These are phyloP conservation scores for Euphorbia tirucalli DNA, from an alignment of 345 rosid genomes.

Conservation along the genomic window DNA sequence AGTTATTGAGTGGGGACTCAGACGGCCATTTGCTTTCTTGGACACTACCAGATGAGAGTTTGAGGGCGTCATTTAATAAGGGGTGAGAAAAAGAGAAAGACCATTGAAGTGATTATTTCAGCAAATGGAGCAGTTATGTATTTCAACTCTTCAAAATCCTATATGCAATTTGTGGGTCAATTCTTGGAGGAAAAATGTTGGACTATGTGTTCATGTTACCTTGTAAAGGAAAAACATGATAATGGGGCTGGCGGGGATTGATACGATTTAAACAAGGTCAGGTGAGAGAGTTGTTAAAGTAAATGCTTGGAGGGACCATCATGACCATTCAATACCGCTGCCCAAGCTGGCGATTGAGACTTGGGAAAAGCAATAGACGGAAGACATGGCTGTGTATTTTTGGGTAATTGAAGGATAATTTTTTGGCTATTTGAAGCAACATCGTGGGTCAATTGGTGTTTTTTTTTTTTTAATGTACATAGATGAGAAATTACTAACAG, in stretches of 20 bases:
- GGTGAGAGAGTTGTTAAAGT: too few species aligned
- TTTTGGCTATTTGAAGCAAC: conserved; percentile 21
- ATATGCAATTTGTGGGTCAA: conserved; percentile 18
- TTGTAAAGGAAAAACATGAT: conserved; percentile 16
- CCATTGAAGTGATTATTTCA: not conserved
- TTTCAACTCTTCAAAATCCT: conserved; percentile 17
- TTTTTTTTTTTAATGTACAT: conserved; percentile 33
- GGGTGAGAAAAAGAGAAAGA: conserved; percentile 32
- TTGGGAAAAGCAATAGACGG: conserved; percentile 8
- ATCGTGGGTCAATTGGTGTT: not conserved
- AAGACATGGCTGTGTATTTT: conserved; percentile 22
- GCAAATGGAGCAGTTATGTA: conserved; percentile 18
- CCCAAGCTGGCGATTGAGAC: conserved; percentile 16
- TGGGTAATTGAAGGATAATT: conserved; percentile 17
- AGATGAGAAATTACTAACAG: conserved; percentile 25
- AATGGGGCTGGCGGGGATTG: conserved; percentile 34
- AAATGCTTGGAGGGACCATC: not conserved
- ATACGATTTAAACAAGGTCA: conserved; percentile 7
- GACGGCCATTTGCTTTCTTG: conserved; percentile 88
- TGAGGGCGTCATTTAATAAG: conserved; percentile 56
- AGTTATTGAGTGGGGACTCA: conserved; percentile 89
- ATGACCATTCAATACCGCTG: not conserved
- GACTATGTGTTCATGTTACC: conserved; percentile 11
- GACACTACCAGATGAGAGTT: conserved; percentile 84
- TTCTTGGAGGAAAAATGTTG: conserved; percentile 2